phyloP scores from a whole-genome alignment of 2,329 filamentous ascomycete genomes.

The Cyphellophora attinorum region DNA sequence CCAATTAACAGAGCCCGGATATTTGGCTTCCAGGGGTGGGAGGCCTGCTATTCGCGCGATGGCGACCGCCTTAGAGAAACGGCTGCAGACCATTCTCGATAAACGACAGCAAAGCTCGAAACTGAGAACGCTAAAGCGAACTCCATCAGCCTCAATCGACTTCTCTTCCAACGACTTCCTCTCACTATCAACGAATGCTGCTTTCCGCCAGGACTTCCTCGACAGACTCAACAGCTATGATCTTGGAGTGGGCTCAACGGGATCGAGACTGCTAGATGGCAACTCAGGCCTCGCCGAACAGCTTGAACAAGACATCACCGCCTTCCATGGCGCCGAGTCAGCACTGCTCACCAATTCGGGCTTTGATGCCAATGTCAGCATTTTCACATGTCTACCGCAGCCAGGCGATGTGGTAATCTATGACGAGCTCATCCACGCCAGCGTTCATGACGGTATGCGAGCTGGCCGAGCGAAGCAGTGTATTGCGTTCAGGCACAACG shows the following conservation, averaged over 20 bases:
- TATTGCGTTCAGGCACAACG: conserved; percentile 41
- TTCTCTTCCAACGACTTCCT: conserved; percentile 61
- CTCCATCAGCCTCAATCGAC: conserved; percentile 36
- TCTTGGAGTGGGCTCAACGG: conserved; percentile 44
- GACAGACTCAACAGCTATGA: conserved; percentile 30
- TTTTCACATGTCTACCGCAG: conserved; percentile 53
- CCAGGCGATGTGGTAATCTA: conserved; percentile 56
- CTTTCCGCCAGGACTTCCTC: conserved; percentile 40
- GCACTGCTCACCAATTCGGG: conserved; percentile 57
- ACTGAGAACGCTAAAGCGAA: conserved; percentile 38
- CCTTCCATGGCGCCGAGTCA: conserved; percentile 48
- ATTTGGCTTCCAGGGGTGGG: too few species aligned
- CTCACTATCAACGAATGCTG: conserved; percentile 41
- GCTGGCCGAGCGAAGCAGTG: conserved; percentile 45
- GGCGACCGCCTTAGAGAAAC: conserved; percentile 9
- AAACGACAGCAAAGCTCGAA: conserved; percentile 33
- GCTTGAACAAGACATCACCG: conserved; percentile 49
- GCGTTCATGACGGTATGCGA: conserved; percentile 67
- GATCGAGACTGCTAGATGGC: conserved; percentile 56
- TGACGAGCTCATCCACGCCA: conserved; percentile 69
- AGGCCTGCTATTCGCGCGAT: too few species aligned
- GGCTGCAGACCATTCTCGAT: conserved; percentile 19
- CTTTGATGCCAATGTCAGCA: conserved; percentile 56
- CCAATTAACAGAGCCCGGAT: too few species aligned
- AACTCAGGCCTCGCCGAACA: conserved; percentile 52